phyloP scores from a whole-genome alignment of 306 rosid species.

The Malus orientalis region DNA sequence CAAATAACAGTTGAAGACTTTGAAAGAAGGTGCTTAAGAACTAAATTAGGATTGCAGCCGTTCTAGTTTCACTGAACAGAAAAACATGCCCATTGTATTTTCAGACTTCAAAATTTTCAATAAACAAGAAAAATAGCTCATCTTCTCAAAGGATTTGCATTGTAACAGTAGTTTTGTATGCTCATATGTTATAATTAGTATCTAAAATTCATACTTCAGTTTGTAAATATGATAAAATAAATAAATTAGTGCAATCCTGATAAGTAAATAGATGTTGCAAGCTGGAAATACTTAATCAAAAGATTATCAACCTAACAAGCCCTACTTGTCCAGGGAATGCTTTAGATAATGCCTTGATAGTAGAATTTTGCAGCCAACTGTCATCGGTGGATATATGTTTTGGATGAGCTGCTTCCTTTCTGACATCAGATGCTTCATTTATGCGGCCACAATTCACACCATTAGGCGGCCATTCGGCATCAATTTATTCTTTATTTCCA shows the following conservation, averaged over 20 bases:
- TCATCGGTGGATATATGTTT: conserved; percentile 28
- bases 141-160: not conserved
- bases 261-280: not conserved
- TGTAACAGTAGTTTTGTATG: not conserved
- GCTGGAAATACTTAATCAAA: not conserved
- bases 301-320: not conserved
- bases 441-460: conserved; percentile 91
- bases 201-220: not conserved
- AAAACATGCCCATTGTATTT: not conserved
- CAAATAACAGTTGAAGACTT: not conserved
- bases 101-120: not conserved
- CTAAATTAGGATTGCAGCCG: not conserved
- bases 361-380: conserved; percentile 46
- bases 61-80: not conserved
- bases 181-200: not conserved
- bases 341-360: conserved; percentile 52
- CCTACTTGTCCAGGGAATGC: conserved; percentile 85
- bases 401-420: conserved; percentile 17
- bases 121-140: not conserved
- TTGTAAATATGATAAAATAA: not conserved
- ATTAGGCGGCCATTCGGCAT: conserved; percentile 75
- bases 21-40: not conserved
- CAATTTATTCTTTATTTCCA: conserved; percentile 49
- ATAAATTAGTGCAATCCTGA: not conserved
- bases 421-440: conserved; percentile 32